These are phyloP conservation scores for Monilinia vaccinii-corymbosi DNA, from an alignment of 2,329 filamentous ascomycete genomes.

Conservation along the genomic window DNA sequence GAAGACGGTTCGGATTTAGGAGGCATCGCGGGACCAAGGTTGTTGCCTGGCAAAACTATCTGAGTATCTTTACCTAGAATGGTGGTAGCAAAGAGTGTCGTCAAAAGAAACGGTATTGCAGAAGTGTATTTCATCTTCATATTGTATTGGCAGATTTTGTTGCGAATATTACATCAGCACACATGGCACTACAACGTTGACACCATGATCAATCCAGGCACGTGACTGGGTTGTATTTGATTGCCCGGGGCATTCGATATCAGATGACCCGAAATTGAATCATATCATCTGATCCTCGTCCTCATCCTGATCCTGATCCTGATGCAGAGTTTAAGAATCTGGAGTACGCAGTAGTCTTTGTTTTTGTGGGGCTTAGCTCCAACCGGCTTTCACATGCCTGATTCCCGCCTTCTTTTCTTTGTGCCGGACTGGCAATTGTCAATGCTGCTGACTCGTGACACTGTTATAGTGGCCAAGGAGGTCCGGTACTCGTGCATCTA, in stretches of 20 bases:
- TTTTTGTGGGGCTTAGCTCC: slow-evolving; percentile 8
- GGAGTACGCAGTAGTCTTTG: not conserved
- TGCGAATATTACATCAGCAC: not conserved
- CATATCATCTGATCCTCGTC: not conserved
- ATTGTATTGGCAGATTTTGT: not conserved
- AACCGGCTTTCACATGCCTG: slow-evolving; percentile 9
- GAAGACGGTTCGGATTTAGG: slow-evolving; percentile 15
- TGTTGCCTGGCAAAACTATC: slow-evolving; percentile 15
- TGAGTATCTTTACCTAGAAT: slow-evolving; percentile 10
- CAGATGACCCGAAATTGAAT: not conserved
- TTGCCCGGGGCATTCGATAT: not conserved
- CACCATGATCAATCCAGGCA: too few species aligned
- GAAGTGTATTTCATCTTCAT: slow-evolving; percentile 7
- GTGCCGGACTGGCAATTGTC: not conserved
- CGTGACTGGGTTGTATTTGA: not conserved
- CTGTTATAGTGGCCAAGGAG: too few species aligned
- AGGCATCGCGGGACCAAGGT: slow-evolving; percentile 24
- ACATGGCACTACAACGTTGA: not conserved
- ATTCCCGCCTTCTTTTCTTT: not conserved
- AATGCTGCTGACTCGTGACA: slow-evolving; percentile 1
- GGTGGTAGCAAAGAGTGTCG: slow-evolving; percentile 11
- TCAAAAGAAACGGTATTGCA: slow-evolving; percentile 11
- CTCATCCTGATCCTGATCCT: not conserved
- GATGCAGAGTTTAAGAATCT: slow-evolving; percentile 1
- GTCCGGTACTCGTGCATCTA: too few species aligned